phyloP scores from a whole-genome alignment of 306 rosid genomes.

The Quercus wislizeni region DNA sequence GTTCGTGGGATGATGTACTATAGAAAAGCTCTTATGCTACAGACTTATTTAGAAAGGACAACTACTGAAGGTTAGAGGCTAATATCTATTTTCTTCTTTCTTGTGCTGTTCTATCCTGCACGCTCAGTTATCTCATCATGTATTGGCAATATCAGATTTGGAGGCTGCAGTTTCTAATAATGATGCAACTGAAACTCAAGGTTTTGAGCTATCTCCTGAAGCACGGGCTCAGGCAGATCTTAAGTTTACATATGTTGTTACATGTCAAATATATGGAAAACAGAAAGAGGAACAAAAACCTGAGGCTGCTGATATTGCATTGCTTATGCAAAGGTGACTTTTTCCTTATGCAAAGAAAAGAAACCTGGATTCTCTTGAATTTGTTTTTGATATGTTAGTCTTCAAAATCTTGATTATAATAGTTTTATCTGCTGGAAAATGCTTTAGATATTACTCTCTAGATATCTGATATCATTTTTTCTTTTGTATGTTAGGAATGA shows the following conservation, averaged over 20 bases:
- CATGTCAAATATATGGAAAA: conserved; percentile 93
- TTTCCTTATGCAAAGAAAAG: background rate
- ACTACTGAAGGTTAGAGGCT: conserved; percentile 61
- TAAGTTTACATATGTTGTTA: conserved; percentile 86
- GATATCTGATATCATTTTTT: conserved; percentile 14
- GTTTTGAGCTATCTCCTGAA: conserved; percentile 79
- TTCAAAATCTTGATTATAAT: background rate
- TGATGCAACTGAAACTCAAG: conserved; percentile 59
- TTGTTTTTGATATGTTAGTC: background rate
- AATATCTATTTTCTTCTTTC: background rate
- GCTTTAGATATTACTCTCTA: background rate
- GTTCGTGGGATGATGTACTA: conserved; percentile 99
- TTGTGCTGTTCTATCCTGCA: background rate
- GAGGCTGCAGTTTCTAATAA: conserved; percentile 60
- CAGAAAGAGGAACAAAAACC: conserved; percentile 93
- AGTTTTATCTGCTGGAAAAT: background rate
- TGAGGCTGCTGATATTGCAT: conserved; percentile 90
- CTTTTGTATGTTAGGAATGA: conserved; percentile 58
- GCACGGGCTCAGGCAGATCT: conserved; percentile 92
- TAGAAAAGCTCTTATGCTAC: conserved; percentile 94
- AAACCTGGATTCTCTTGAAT: background rate
- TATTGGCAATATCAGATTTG: conserved; percentile 46
- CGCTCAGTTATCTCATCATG: conserved; percentile 7
- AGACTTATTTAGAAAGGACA: conserved; percentile 77
- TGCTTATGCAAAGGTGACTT: conserved; percentile 87